Evolutionary conservation across 805 yeast genomes (phyloP), one percentile per base, ranked within the genome.

Genomic region (Wickerhamomyces kurtzmanii): DNA sequence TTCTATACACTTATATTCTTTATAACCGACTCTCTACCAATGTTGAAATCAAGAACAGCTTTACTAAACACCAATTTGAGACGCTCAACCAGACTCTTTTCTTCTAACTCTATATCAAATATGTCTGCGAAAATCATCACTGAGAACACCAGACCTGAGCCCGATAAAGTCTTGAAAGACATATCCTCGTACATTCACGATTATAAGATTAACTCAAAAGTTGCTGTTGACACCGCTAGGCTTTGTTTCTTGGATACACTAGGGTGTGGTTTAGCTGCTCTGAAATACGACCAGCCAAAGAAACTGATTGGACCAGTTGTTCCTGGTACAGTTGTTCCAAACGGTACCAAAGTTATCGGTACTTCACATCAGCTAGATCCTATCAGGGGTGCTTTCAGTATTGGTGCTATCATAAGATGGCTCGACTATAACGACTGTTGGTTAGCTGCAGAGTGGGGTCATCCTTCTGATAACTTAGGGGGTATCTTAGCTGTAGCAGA

Each of bases 381-480:
- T 12, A 55, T 71, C 23, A 61, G 69, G 31, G 78, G 71, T 23
- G 75, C 77, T 12, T 71, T 71, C 52, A 53, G 68, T 23, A 65
- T 69, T 33, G 77, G 77, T 8, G 64, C 75, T 13, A 47, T 64
- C 32, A 68, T 71, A 40, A 59, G 79, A 32, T 71, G 78, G 78
- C 50, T 71, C 31, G 79, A 71, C 39, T 71, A 61, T 53, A 71
- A 71, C 36, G 78, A 71, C 44, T 71, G 78, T 48, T 71, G 78
- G 78, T 49, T 71, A 22, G 79, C 78, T 27, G 76, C 75, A n/a
- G 78, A 72, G 47, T 71, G 79, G 78, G 79, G 79, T 4, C 79
- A 71, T 47, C 79, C 78, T 15, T 65, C 74, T 18, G 79, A 71
- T 42, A 71, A 71, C 46, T 41, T 71, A 28, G 78, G 77, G 26